A percentile compares a stretch with the other conserved stretches of the same genome.
These are phyloP conservation scores for Blastobotrys petasosporus DNA, from an alignment of 1,139 yeast species.

Conservation along the genomic window DNA sequence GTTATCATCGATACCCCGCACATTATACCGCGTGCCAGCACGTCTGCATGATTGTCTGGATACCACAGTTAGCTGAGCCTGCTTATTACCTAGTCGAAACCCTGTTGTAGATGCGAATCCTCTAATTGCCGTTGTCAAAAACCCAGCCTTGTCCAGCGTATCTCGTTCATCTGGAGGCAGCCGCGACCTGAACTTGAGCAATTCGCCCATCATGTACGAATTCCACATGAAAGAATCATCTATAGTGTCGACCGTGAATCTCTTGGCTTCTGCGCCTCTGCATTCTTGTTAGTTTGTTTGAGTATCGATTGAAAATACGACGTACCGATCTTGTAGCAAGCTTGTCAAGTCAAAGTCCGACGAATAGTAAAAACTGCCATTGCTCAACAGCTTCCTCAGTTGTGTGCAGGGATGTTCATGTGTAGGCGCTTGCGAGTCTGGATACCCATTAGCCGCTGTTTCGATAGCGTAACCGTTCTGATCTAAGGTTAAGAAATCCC, in stretches of 20 bases:
- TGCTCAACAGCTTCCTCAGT: conserved; percentile 65
- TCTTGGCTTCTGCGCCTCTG: conserved; percentile 26
- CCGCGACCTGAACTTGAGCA: conserved; percentile 66
- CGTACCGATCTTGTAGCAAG: conserved; percentile 52
- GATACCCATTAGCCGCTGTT: conserved; percentile 24
- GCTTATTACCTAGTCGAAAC: conserved; percentile 44
- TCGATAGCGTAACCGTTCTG: conserved; percentile 55
- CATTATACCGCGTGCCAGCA: conserved; percentile 92
- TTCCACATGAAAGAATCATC: conserved; percentile 97
- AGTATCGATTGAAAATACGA: background rate
- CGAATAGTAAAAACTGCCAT: conserved; percentile 90
- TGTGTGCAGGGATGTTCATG: conserved; percentile 81
- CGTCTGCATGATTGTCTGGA: conserved; percentile 93
- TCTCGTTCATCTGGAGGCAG: conserved; percentile 54
- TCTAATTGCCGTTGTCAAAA: conserved; percentile 83
- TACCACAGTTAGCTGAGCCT: conserved; percentile 65
- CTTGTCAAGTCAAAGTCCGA: conserved; percentile 89
- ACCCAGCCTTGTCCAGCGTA: conserved; percentile 65
- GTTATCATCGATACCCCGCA: conserved; percentile 92
- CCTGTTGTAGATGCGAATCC: conserved; percentile 83
- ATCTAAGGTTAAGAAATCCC: conserved; percentile 74
- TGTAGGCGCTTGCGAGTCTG: conserved; percentile 24
- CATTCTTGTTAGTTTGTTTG: conserved; percentile 2
- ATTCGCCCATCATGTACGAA: conserved; percentile 78
- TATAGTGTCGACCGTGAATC: conserved; percentile 37